A percentile compares a stretch with the other conserved stretches of the same genome.
These are phyloP conservation scores for Corymbia citriodora DNA, from an alignment of 441 rosid species.

Conservation along the genomic window DNA sequence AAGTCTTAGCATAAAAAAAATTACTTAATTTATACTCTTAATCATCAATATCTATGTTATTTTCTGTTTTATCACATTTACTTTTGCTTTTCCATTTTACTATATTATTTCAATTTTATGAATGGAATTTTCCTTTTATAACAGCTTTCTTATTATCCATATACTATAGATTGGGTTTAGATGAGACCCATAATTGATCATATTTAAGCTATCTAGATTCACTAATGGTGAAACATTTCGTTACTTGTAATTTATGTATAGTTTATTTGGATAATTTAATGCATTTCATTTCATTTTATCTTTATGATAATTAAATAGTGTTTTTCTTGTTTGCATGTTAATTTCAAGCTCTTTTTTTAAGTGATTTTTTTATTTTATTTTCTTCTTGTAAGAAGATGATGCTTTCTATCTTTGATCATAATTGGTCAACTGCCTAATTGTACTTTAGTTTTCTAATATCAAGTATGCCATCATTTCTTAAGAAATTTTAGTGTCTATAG, in stretches of 20 bases:
- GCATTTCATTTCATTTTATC: background rate
- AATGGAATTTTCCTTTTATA: background rate
- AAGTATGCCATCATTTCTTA: background rate
- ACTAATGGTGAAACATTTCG: background rate
- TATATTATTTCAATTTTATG: background rate
- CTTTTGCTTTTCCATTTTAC: background rate
- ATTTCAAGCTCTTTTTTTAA: background rate
- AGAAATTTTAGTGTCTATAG: fast-evolving
- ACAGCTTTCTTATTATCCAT: background rate
- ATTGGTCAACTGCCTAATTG: background rate
- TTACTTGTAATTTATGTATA: background rate
- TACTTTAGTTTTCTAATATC: background rate
- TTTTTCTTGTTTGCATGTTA: background rate
- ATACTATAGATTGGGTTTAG: background rate
- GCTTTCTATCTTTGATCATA: background rate
- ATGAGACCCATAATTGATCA: background rate
- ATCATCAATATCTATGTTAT: background rate
- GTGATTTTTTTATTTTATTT: background rate
- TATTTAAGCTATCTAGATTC: background rate
- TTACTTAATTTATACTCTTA: background rate
- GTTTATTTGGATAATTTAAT: background rate
- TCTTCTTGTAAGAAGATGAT: background rate
- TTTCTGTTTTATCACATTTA: background rate
- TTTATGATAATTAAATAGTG: background rate
- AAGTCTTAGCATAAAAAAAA: background rate